Evolutionary conservation across 2,329 filamentous ascomycete species (phyloP).

Genomic region (Penicillium sclerotigenum): DNA sequence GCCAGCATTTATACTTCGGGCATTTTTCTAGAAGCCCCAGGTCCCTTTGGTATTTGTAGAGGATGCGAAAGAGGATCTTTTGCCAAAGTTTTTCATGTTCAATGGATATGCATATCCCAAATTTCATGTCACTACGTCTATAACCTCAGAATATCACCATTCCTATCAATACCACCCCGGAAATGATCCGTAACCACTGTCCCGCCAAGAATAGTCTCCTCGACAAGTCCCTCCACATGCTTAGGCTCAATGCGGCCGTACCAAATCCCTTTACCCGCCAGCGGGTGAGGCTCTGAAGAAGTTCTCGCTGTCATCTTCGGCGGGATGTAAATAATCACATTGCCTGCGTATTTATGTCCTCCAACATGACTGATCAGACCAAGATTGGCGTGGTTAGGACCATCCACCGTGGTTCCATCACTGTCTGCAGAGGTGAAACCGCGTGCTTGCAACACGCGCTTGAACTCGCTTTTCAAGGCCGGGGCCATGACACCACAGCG

Average conservation of each 20-base stretch:
- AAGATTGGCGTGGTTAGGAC: constrained; percentile 36
- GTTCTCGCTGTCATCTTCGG: constrained; percentile 29
- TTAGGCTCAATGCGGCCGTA: constrained; percentile 76
- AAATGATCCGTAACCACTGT: constrained; percentile 82
- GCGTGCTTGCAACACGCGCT: constrained; percentile 35
- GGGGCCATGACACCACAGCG: constrained; percentile 81
- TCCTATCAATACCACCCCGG: constrained; percentile 78
- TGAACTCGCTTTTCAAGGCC: constrained; percentile 68
- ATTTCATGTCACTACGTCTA: constrained; percentile 13
- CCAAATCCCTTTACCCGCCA: constrained; percentile 64
- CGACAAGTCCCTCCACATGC: constrained; percentile 85
- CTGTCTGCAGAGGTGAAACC: constrained; percentile 28
- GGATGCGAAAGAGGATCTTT: neutral
- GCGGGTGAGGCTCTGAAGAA: constrained; percentile 27
- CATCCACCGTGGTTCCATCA: constrained; percentile 27
- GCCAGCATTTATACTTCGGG: neutral
- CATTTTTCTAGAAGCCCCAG: neutral
- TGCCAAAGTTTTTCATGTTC: neutral
- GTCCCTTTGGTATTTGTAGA: neutral
- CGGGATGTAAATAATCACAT: constrained; percentile 77
- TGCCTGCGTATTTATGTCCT: constrained; percentile 92
- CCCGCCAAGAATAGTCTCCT: constrained; percentile 81
- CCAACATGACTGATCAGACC: constrained; percentile 74
- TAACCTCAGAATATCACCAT: constrained; percentile 66
- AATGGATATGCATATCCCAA: neutral